Base-by-base conservation (phyloP, 2,329 filamentous ascomycete genomes). In the Ceratocystis cacaofunesta region DNA sequence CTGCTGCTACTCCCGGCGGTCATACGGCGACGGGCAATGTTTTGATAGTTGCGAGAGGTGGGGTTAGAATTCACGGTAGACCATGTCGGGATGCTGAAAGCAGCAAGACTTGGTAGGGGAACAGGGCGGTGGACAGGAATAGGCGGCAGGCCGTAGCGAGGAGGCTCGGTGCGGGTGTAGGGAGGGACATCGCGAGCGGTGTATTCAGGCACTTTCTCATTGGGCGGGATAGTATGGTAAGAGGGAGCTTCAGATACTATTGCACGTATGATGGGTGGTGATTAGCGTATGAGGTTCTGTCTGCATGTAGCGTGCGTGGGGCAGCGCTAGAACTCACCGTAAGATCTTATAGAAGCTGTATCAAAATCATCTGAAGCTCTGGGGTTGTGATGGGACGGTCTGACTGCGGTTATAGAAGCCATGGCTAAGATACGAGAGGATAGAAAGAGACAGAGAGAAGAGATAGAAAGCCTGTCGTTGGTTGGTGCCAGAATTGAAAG, bases 291-390 rank as follows among this genome's bases (percentile, higher is more conserved):
- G 30, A 22, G 55, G 55, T 60, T 60, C 32, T 30, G 55, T 25
- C 15, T 30, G 55, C 10, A 17, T 7, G 28, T 36, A n/a, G 55
- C 2, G 12, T n/a, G 22, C 3, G 25, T 46, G 44, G 43, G 44
- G 61, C 46, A 62, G 32, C 10, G 15, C 10, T 15, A 57, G 36
- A 57, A 76, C 81, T 78, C 70, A 85, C 82, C 77, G 72, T 88
- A 88, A 8, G 85, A 88, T 50, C 78, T 83, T 68, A 88, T 81
- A 8, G 86, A 88, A 5, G 82, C 80, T 25, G 85, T 86, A 70
- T 88, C 85, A 67, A 86, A 83, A 72, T 88, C 85, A 67, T 83
- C 80, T 5, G 75, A 70, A 69, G 72, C 74, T 66, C 78, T 69
- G 5, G 68, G 66, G 41, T 73, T 72, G 60, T 66, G 46, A 50